Percentiles rank a stretch among this genome's conserved stretches.
Conservation (phyloP, 352 stramenopile genomes). For the Pythium periplocum region DNA sequence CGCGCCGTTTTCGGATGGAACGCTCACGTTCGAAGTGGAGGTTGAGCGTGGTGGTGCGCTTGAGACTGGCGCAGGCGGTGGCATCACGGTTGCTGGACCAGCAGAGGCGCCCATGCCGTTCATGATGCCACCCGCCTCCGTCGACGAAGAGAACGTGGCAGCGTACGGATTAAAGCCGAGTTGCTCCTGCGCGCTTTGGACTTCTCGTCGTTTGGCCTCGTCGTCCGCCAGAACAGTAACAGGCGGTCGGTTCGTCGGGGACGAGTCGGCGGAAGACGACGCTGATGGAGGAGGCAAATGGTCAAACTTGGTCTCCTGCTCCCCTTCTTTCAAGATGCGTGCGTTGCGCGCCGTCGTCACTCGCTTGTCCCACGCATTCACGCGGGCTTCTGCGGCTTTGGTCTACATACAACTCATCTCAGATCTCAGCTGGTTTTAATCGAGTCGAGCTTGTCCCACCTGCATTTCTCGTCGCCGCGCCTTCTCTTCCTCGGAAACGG, state of each 20-base stretch:
- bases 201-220: constrained; percentile 55
- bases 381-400: constrained; percentile 51
- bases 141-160: constrained; percentile 59
- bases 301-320: constrained; percentile 36
- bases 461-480: constrained; percentile 50
- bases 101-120: constrained; percentile 17
- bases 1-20: constrained; percentile 21
- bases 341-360: constrained; percentile 47
- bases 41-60: neutral
- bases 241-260: constrained; percentile 5
- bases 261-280: constrained; percentile 2
- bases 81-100: neutral
- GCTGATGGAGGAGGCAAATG: constrained; percentile 18
- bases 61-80: constrained; percentile 20
- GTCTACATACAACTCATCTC: constrained; percentile 16
- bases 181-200: constrained; percentile 45
- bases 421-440: neutral
- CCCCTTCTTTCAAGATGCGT: constrained; percentile 44
- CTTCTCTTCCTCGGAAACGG: constrained; percentile 49
- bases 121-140: constrained; percentile 44
- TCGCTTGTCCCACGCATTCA: constrained; percentile 67
- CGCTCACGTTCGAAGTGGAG: neutral
- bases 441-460: constrained; percentile 18
- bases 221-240: constrained; percentile 45
- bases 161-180: constrained; percentile 75